Conservation (phyloP, 2,329 filamentous ascomycete genomes). For the Colletotrichum sp. region DNA sequence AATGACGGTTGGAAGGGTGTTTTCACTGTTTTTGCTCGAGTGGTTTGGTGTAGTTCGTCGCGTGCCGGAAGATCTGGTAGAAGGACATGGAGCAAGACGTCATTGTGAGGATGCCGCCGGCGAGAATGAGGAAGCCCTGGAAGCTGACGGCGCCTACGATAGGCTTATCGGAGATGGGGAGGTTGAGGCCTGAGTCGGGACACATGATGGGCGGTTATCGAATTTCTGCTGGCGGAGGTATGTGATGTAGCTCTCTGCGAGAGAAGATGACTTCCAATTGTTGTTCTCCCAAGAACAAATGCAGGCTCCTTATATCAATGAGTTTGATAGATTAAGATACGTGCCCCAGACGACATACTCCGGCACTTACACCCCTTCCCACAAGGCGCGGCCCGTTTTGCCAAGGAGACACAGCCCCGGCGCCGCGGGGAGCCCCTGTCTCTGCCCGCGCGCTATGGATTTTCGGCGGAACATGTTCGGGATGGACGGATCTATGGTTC, state of each 20-base stretch:
- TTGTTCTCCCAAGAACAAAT: background rate
- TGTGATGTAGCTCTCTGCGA: background rate
- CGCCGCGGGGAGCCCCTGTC: background rate
- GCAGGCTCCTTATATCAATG: background rate
- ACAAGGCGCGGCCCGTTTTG: background rate
- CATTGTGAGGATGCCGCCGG: background rate
- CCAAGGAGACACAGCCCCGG: background rate
- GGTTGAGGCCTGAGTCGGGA: background rate
- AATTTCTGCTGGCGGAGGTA: background rate
- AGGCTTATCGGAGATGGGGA: background rate
- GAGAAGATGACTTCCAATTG: background rate
- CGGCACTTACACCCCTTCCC: background rate
- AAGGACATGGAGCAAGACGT: background rate
- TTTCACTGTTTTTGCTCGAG: background rate
- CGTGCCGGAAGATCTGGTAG: background rate
- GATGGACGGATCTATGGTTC: background rate
- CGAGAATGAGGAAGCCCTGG: background rate
- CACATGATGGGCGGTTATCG: background rate
- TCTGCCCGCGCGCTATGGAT: background rate
- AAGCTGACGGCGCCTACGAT: background rate
- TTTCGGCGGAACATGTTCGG: background rate
- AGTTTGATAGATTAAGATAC: background rate
- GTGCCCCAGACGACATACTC: background rate
- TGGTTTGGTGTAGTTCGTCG: background rate
- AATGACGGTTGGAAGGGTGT: background rate